These are phyloP conservation scores for Penicillium sp. DNA, from an alignment of 2,329 filamentous ascomycete genomes.

Conservation along the genomic window DNA sequence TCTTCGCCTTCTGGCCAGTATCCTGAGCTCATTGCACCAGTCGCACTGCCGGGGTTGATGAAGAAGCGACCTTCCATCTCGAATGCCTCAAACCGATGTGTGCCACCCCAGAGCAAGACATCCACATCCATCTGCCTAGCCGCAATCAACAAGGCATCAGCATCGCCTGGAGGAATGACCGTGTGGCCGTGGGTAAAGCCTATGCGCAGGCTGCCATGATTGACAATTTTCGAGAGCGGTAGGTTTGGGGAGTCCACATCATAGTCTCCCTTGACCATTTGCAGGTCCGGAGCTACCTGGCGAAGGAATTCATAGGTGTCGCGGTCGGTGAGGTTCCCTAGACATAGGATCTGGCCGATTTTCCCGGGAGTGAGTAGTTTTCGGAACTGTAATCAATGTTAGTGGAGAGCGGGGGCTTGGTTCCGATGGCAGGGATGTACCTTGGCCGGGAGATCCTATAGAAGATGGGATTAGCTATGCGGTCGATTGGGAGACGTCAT, in stretches of 20 bases:
- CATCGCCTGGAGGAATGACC: constrained; percentile 67
- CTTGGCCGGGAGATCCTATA: constrained; percentile 79
- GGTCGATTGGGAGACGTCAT: constrained; percentile 1
- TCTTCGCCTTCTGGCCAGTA: constrained; percentile 65
- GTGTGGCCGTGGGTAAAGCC: constrained; percentile 71
- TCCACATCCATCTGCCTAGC: constrained; percentile 72
- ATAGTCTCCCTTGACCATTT: constrained; percentile 70
- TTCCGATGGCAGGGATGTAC: constrained; percentile 47
- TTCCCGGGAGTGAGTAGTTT: constrained; percentile 81
- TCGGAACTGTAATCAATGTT: constrained; percentile 63
- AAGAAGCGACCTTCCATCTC: constrained; percentile 73
- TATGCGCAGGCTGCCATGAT: constrained; percentile 67
- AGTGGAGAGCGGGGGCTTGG: background rate
- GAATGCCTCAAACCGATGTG: constrained; percentile 69
- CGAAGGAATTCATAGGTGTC: constrained; percentile 79
- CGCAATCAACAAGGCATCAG: constrained; percentile 66
- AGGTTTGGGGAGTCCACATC: constrained; percentile 67
- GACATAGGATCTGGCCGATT: constrained; percentile 77
- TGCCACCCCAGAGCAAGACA: constrained; percentile 68
- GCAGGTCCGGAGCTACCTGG: constrained; percentile 69
- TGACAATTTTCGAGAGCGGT: constrained; percentile 67
- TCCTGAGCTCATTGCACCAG: constrained; percentile 63
- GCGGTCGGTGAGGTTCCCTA: constrained; percentile 78
- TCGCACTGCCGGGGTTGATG: constrained; percentile 68
- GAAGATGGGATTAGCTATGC: constrained; percentile 18